Conservation (phyloP, 1,139 yeast species). For the Yamadazyma sp. region DNA sequence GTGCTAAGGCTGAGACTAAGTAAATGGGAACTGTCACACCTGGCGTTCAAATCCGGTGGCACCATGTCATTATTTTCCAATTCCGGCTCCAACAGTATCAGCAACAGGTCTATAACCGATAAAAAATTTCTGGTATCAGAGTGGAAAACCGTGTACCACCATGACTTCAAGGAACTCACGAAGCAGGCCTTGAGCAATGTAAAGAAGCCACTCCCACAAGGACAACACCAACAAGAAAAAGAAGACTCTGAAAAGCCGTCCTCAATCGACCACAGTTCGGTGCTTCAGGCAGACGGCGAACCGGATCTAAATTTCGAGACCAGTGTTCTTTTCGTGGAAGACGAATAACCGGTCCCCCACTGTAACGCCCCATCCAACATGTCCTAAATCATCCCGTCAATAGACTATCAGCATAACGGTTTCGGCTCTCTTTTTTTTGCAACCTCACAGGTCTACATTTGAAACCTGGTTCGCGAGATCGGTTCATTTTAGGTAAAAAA, state of each 20-base stretch:
- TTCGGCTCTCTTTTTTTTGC: slow-evolving; percentile 1
- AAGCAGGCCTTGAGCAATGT: slow-evolving; percentile 46
- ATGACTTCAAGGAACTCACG: slow-evolving; percentile 54
- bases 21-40: slow-evolving; percentile 67
- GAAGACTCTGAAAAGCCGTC: not conserved
- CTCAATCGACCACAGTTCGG: slow-evolving; percentile 6
- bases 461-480: not conserved
- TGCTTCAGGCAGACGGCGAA: slow-evolving; percentile 1
- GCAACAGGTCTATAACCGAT: slow-evolving; percentile 32
- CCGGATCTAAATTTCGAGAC: slow-evolving; percentile 4
- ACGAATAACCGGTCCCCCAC: slow-evolving; percentile 1
- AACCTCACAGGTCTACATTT: not conserved
- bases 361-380: too few relatives aligned
- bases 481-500: slow-evolving; percentile 1
- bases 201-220: slow-evolving; percentile 8
- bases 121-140: slow-evolving; percentile 41
- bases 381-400: too few relatives aligned
- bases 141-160: slow-evolving; percentile 52
- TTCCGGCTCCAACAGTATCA: slow-evolving; percentile 20
- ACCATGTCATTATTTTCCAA: slow-evolving; percentile 25
- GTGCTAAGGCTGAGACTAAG: slow-evolving; percentile 55
- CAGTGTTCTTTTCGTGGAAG: slow-evolving; percentile 8
- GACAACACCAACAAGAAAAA: too few relatives aligned
- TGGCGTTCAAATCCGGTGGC: slow-evolving; percentile 26
- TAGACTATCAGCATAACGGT: too few relatives aligned